phyloP scores from a whole-genome alignment of 176 grass and related monocot species.

The Hordeum vulgare region MorexV3_pseudomolecules_assembly NC_058519.1:653591037-653591536 shows the following conservation, averaged over 20 bases:
- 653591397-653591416: slow-evolving; percentile 55
- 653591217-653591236: background rate
- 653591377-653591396: slow-evolving; percentile 31
- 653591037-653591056: background rate
- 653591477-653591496: slow-evolving; percentile 24
- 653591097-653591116: background rate
- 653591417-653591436: slow-evolving; percentile 30
- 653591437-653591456: slow-evolving; percentile 23
- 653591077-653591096: background rate
- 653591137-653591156: background rate
- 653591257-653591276: slow-evolving; percentile 58
- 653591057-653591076: background rate
- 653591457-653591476: slow-evolving; percentile 47
- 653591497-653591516: slow-evolving; percentile 42
- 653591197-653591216: slow-evolving; percentile 4
- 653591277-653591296: slow-evolving; percentile 38
- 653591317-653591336: slow-evolving; percentile 21
- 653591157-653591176: background rate
- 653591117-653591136: background rate
- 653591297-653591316: slow-evolving; percentile 36
- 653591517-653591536: slow-evolving; percentile 46
- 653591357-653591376: slow-evolving; percentile 12
- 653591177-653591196: background rate
- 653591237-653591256: slow-evolving; percentile 34
- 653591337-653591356: slow-evolving; percentile 27